Evolutionary conservation across 768 basidiomycete species (phyloP).

Genomic region (Terana coerulea): DNA sequence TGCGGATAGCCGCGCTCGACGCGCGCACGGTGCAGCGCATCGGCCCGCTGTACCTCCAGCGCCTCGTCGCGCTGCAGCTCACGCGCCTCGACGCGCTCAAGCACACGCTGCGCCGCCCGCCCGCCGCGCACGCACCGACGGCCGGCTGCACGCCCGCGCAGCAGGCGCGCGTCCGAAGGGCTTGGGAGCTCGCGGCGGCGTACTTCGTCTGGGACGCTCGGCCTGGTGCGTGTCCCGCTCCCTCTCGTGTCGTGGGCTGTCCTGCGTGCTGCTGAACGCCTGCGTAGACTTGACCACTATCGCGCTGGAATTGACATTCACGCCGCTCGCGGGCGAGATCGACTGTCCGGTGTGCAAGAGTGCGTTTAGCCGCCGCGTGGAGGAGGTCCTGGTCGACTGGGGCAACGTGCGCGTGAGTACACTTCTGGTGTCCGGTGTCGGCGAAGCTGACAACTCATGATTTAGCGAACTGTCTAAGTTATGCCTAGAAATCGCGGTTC

Average conservation of each 20-base stretch:
- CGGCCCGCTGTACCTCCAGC: slow-evolving; percentile 73
- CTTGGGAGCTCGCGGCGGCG: slow-evolving; percentile 78
- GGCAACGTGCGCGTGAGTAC: no score
- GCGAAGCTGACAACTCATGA: no score
- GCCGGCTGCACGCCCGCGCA: slow-evolving; percentile 62
- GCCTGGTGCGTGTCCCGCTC: slow-evolving; percentile 19
- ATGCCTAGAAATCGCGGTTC: no score
- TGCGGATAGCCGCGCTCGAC: slow-evolving; percentile 58
- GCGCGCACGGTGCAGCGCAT: slow-evolving; percentile 69
- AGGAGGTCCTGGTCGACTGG: slow-evolving; percentile 68
- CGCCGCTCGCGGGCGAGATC: slow-evolving; percentile 63
- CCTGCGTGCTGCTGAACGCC: neutral
- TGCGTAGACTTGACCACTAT: slow-evolving; percentile 64
- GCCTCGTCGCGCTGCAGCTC: slow-evolving; percentile 78
- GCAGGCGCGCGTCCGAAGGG: slow-evolving; percentile 74
- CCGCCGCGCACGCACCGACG: slow-evolving; percentile 70
- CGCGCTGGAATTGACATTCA: slow-evolving; percentile 67
- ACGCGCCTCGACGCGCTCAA: slow-evolving; percentile 80
- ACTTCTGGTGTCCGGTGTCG: no score
- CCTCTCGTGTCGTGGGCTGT: neutral
- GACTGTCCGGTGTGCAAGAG: slow-evolving; percentile 66
- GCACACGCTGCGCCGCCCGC: slow-evolving; percentile 68
- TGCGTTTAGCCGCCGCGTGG: slow-evolving; percentile 60
- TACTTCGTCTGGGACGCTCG: slow-evolving; percentile 83
- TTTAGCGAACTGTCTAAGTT: no score